These are phyloP conservation scores for Adansonia rubrostipa DNA, from an alignment of 441 rosid genomes.

Conservation along the genomic window DNA sequence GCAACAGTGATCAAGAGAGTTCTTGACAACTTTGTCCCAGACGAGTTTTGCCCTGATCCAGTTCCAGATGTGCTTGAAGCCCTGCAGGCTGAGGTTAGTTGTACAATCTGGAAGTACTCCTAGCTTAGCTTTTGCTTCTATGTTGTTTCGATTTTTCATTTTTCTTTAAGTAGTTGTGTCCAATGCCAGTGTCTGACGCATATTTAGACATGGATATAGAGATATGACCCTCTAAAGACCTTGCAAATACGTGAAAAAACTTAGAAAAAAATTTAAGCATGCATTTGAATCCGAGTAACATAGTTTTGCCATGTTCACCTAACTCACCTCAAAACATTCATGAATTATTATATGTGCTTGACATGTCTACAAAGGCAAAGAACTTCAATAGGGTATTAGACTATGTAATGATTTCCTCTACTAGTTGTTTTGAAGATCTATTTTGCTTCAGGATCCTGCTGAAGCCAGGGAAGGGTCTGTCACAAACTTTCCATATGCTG, in stretches of 20 bases:
- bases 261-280: background rate
- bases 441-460: slow-evolving; percentile 45
- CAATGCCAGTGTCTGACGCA: background rate
- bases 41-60: slow-evolving; percentile 94
- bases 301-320: background rate
- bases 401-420: background rate
- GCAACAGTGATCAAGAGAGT: slow-evolving; percentile 78
- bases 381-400: background rate
- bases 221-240: background rate
- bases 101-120: background rate
- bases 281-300: background rate
- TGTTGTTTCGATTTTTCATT: background rate
- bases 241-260: background rate
- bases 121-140: background rate
- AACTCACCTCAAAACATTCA: background rate
- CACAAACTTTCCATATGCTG: slow-evolving; percentile 61
- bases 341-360: background rate
- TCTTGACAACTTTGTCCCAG: slow-evolving; percentile 71
- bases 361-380: background rate
- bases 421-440: slow-evolving; percentile 6
- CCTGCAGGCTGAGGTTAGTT: slow-evolving; percentile 72
- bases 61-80: slow-evolving; percentile 84
- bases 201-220: background rate
- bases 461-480: slow-evolving; percentile 46
- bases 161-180: background rate